These are phyloP conservation scores for Hamigera avellanea DNA, from an alignment of 495 filamentous ascomycete genomes.

Conservation along the genomic window DNA sequence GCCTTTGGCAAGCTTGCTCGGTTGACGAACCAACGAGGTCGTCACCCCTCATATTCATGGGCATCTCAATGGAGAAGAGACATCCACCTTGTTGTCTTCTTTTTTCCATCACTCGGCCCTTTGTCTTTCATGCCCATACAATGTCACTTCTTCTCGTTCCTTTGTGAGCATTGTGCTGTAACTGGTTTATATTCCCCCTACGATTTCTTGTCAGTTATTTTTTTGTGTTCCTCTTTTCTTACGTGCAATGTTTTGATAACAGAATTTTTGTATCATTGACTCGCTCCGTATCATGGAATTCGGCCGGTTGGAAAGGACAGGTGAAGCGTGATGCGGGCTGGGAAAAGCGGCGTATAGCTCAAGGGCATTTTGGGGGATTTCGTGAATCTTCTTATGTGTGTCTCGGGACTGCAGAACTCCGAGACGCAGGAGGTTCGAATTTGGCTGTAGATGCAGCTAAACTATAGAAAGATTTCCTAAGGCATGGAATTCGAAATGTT, in stretches of 20 bases:
- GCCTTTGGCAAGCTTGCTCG: too few species aligned
- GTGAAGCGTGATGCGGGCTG: conserved; percentile 7
- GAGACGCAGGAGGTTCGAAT: too few species aligned
- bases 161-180: not conserved
- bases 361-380: conserved; percentile 2
- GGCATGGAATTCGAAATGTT: too few species aligned
- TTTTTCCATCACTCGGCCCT: conserved; percentile 2
- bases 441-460: too few species aligned
- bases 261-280: conserved; percentile 13
- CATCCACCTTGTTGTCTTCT: not conserved
- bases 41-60: too few species aligned
- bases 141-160: not conserved
- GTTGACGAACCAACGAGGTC: too few species aligned
- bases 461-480: too few species aligned
- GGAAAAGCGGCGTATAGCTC: conserved; percentile 7
- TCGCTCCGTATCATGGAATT: too few species aligned
- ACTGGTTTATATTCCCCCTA: conserved; percentile 1
- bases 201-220: conserved; percentile 2
- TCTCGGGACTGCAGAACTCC: too few species aligned
- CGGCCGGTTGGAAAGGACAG: conserved; percentile 10
- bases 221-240: conserved; percentile 7
- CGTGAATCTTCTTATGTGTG: not conserved
- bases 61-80: too few species aligned
- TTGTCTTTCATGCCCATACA: conserved; percentile 1
- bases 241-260: conserved; percentile 18